Evolutionary conservation across 192 early-diverging fungal species (phyloP).

Genomic region (Phlyctochytrium arcticum): DNA sequence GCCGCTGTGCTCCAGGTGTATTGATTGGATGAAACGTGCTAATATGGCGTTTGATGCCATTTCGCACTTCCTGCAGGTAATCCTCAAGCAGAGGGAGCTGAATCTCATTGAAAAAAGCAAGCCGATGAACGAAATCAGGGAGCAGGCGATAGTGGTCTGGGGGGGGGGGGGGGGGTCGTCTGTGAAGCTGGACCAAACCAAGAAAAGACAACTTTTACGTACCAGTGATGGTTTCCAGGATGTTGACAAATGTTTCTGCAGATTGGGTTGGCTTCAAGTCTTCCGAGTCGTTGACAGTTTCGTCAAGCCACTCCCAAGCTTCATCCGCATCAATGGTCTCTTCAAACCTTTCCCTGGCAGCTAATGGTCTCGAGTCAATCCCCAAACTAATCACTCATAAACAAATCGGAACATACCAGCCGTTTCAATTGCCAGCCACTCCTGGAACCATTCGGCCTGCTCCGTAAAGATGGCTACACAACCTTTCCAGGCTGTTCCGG

Average conservation of each 20-base stretch:
- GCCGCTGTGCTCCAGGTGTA: background rate
- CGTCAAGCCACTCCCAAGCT: slow-evolving; percentile 22
- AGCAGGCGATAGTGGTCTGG: slow-evolving; percentile 28
- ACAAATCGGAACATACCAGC: slow-evolving; percentile 7
- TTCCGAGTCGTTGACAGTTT: slow-evolving; percentile 10
- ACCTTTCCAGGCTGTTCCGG: slow-evolving; percentile 12
- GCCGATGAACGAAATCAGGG: slow-evolving; percentile 13
- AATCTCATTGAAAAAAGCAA: slow-evolving; percentile 26
- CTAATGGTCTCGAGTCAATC: background rate
- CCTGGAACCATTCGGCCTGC: slow-evolving; percentile 16
- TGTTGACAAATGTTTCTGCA: slow-evolving; percentile 19
- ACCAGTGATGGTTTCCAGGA: slow-evolving; percentile 30
- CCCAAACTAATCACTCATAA: background rate
- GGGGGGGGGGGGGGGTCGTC: too few species aligned
- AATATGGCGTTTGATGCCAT: slow-evolving; percentile 13
- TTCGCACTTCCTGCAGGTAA: slow-evolving; percentile 22
- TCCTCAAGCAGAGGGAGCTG: slow-evolving; percentile 28
- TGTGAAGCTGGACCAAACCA: too few species aligned
- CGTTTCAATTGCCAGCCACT: slow-evolving; percentile 23
- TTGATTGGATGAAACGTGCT: slow-evolving; percentile 16
- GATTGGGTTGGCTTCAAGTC: slow-evolving; percentile 18
- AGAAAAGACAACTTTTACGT: background rate
- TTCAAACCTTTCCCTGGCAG: slow-evolving; percentile 14
- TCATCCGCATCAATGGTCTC: slow-evolving; percentile 19
- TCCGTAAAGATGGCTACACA: slow-evolving; percentile 29